Percentiles rank a stretch among this genome's conserved stretches.
Conservation (phyloP, 768 basidiomycete genomes). For the Tricholoma sp. region DNA sequence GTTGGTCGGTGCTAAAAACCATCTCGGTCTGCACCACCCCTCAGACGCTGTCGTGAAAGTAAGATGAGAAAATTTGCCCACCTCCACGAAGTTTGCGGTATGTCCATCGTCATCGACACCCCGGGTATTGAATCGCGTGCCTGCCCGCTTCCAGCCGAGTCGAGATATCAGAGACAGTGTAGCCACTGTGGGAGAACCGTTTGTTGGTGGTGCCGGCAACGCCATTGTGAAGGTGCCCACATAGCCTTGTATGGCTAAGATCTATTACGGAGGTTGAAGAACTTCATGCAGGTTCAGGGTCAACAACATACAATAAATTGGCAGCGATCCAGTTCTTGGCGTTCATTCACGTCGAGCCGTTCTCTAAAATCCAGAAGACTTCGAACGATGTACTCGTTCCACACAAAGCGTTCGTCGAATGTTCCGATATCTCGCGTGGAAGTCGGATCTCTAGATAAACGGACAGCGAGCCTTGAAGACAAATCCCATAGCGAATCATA, state of each 20-base stretch:
- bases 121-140: conserved; percentile 94
- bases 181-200: conserved; percentile 66
- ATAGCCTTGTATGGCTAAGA: conserved; percentile 92
- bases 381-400: conserved; percentile 90
- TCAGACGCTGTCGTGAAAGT: conserved; percentile 8
- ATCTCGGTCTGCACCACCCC: conserved; percentile 70
- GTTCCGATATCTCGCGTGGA: conserved; percentile 42
- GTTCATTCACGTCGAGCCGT: conserved; percentile 63
- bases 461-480: conserved; percentile 72
- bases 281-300: conserved; percentile 5
- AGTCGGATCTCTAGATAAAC: conserved; percentile 50
- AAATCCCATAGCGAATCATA: conserved; percentile 83
- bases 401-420: conserved; percentile 88
- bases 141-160: conserved; percentile 91
- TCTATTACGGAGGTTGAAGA: conserved; percentile 32
- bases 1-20: conserved; percentile 79
- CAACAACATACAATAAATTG: conserved; percentile 70
- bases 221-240: conserved; percentile 80
- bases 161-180: conserved; percentile 82
- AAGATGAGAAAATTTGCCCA: conserved; percentile 22
- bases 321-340: conserved; percentile 72
- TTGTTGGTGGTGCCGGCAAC: conserved; percentile 67
- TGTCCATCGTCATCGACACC: conserved; percentile 96
- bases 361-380: conserved; percentile 87
- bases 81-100: conserved; percentile 96